A percentile compares a stretch with the other conserved stretches of the same genome.
Evolutionary conservation across 805 yeast species (phyloP).

Genomic region (Wickerhamiella vanderwaltii): DNA sequence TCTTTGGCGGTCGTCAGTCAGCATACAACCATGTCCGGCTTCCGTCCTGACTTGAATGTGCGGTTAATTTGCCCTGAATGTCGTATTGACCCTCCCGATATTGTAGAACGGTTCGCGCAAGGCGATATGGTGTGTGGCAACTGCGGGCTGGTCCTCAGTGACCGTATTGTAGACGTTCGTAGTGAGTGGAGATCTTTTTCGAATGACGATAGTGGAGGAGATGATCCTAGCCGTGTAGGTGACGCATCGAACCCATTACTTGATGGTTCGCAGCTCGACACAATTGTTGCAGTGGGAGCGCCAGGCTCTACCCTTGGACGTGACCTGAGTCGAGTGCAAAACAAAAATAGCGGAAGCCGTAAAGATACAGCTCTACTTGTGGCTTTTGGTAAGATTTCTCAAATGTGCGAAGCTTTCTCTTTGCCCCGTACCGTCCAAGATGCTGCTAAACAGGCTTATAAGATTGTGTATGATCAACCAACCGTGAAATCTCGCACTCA

Average conservation of each 20-base stretch:
- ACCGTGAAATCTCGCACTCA: constrained; percentile 80
- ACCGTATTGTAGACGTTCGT: constrained; percentile 83
- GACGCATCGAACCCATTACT: constrained; percentile 88
- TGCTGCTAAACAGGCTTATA: constrained; percentile 93
- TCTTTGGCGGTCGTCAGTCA: no score
- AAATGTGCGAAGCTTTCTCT: constrained; percentile 94
- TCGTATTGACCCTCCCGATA: constrained; percentile 87
- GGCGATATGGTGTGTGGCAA: constrained; percentile 98
- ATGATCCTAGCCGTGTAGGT: constrained; percentile 98
- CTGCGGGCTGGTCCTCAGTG: constrained; percentile 89
- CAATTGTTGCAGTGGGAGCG: constrained; percentile 78
- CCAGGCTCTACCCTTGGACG: constrained; percentile 80
- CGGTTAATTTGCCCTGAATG: constrained; percentile 92
- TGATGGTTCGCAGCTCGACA: constrained; percentile 83
- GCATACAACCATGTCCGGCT: no score
- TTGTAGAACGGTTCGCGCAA: constrained; percentile 88
- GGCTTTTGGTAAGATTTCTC: constrained; percentile 82
- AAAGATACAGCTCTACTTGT: constrained; percentile 78
- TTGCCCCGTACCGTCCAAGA: constrained; percentile 91
- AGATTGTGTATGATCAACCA: constrained; percentile 77
- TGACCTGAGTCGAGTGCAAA: constrained; percentile 83
- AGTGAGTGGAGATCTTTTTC: constrained; percentile 98
- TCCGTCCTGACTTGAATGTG: constrained; percentile 51
- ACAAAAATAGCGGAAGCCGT: constrained; percentile 70
- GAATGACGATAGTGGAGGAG: constrained; percentile 95